Percentiles rank a stretch among this genome's conserved stretches.
Conservation (phyloP, 768 basidiomycete species). For the Tricholoma flavovirens region DNA sequence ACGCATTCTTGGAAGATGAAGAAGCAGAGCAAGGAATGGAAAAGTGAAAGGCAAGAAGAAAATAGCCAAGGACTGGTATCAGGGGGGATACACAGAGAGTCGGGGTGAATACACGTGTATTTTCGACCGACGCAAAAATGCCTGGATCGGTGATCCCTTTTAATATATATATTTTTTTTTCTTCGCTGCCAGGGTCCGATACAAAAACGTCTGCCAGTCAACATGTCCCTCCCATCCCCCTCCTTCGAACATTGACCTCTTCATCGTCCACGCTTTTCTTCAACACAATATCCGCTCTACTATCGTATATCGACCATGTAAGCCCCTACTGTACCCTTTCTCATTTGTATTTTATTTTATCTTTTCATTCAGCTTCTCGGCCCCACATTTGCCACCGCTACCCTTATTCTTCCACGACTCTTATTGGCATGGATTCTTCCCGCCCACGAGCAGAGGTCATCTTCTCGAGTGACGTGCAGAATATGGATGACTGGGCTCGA, state of each 20-base stretch:
- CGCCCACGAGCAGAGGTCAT: constrained; percentile 51
- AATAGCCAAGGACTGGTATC: constrained; percentile 15
- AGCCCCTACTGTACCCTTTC: constrained; percentile 12
- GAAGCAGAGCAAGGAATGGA: neutral
- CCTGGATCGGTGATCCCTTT: constrained; percentile 35
- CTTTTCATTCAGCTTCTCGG: constrained; percentile 1
- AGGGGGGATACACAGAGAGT: constrained; percentile 34
- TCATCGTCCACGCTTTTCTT: constrained; percentile 17
- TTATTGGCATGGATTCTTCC: constrained; percentile 25
- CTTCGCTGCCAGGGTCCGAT: constrained; percentile 49
- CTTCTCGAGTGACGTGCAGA: constrained; percentile 73
- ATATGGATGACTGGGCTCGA: constrained; percentile 80
- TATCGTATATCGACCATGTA: constrained; percentile 10
- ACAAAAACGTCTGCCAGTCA: constrained; percentile 35
- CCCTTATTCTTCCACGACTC: constrained; percentile 1
- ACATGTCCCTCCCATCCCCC: constrained; percentile 24
- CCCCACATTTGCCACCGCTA: constrained; percentile 9
- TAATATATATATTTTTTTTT: constrained; percentile 48
- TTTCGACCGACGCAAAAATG: constrained; percentile 54
- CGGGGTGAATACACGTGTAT: constrained; percentile 72
- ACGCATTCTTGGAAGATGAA: neutral
- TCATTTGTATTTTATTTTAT: neutral
- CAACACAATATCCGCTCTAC: neutral
- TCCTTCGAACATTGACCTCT: constrained; percentile 21
- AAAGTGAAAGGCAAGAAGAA: neutral